A percentile compares a stretch with the other conserved stretches of the same genome.
These are phyloP conservation scores for Neocucurbitaria cava DNA, from an alignment of 2,329 filamentous ascomycete genomes.

Conservation along the genomic window DNA sequence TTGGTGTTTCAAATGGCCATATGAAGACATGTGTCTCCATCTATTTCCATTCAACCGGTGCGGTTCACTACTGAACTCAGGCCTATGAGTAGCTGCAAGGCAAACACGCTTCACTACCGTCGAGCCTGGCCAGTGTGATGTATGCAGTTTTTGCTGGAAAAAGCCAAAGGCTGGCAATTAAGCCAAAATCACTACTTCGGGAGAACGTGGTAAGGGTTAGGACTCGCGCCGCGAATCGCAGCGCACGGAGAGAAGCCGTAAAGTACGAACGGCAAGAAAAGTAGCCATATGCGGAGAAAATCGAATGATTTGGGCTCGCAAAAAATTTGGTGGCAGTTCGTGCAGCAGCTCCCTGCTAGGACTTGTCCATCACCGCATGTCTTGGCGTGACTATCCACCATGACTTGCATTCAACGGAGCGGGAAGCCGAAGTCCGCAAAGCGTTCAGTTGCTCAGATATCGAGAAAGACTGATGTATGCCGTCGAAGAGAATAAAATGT, in stretches of 20 bases:
- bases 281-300: conserved; percentile 24
- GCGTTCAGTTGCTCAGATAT: conserved; percentile 1
- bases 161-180: conserved; percentile 11
- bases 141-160: conserved; percentile 16
- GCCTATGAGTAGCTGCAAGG: conserved; percentile 13
- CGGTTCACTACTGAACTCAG: conserved; percentile 7
- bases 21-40: not conserved
- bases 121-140: conserved; percentile 27
- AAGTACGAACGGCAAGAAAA: conserved; percentile 22
- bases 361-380: conserved; percentile 27
- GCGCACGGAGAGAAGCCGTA: conserved; percentile 12
- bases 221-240: conserved; percentile 18
- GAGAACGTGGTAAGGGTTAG: conserved; percentile 15
- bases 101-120: conserved; percentile 16
- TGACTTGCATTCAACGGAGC: conserved; percentile 28
- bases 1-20: not conserved
- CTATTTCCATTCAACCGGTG: conserved; percentile 10
- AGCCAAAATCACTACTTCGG: conserved; percentile 19
- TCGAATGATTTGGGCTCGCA: conserved; percentile 28
- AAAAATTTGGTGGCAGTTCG: conserved; percentile 25
- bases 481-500: not conserved
- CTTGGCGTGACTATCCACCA: conserved; percentile 40
- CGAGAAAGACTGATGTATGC: not conserved
- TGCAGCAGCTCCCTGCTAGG: conserved; percentile 24
- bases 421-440: conserved; percentile 18